These are phyloP conservation scores for Physcomitrellopsis africana DNA, from an alignment of 225 moss, liverwort and hornwort genomes.

Conservation along the genomic window DNA sequence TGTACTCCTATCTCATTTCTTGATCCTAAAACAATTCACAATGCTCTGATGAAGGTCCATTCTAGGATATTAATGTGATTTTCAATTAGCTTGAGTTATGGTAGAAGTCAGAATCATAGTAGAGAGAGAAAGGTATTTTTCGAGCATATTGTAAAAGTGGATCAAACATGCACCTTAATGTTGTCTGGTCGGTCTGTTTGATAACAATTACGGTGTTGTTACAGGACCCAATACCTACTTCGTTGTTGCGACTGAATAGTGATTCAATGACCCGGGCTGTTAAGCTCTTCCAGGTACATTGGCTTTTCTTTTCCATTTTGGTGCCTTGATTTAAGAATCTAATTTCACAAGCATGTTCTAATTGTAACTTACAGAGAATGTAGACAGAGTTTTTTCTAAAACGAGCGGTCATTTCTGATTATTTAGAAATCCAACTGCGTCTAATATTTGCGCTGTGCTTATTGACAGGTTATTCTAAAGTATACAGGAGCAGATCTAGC, in stretches of 20 bases:
- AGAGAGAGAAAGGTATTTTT: not conserved
- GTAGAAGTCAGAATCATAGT: not conserved
- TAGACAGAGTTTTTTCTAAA: too few relatives aligned
- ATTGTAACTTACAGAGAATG: not conserved
- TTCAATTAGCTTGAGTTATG: slow-evolving; percentile 25
- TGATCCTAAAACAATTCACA: slow-evolving; percentile 30
- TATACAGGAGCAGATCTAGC: slow-evolving; percentile 77
- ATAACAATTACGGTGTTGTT: slow-evolving; percentile 25
- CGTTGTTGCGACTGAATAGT: slow-evolving; percentile 79
- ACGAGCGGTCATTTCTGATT: not conserved
- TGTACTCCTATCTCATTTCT: slow-evolving; percentile 45
- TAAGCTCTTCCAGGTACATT: slow-evolving; percentile 76
- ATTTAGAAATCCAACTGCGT: not conserved
- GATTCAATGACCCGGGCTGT: slow-evolving; percentile 89
- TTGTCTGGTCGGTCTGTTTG: slow-evolving; percentile 22
- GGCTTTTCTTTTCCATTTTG: slow-evolving; percentile 3
- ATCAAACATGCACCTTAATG: not conserved
- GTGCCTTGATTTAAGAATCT: not conserved
- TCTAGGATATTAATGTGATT: slow-evolving; percentile 31
- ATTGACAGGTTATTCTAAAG: slow-evolving; percentile 73
- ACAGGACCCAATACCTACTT: slow-evolving; percentile 93
- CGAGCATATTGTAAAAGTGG: not conserved
- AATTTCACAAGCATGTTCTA: not conserved
- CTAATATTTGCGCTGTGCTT: slow-evolving; percentile 9
- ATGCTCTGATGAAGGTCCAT: slow-evolving; percentile 37